Base-by-base conservation (phyloP, 805 yeast genomes). In the Candida sithepensis region DNA sequence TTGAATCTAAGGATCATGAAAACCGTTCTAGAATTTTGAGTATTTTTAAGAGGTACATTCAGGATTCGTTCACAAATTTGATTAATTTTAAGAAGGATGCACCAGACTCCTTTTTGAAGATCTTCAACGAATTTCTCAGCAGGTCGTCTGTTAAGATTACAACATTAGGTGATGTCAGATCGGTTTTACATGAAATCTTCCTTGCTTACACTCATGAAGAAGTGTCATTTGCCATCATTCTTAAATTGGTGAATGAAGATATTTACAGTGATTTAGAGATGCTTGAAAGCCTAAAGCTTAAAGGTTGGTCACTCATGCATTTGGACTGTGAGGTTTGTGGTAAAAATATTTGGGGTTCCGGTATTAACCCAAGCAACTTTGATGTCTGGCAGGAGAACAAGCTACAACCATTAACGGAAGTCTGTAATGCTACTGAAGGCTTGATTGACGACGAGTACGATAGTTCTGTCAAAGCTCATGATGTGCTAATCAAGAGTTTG, bases 311-410 rank as follows among this genome's bases (percentile, higher is more conserved):
- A 0, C 54, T 73, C 1, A 68, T 66, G 23, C 68, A 69, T 23
- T 69, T 73, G 33, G 79, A 74, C 42, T 91, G 97, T 63, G 85
- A 85, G 32, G 78, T 84, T 0, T 91, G 97, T 64, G 91, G 88
- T 1, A 81, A 81, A 51, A 69, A 69, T 19, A 67, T 90, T 30
- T 84, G 90, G 82, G 96, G 97, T 0, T 63, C 78, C 1, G 79
- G 80, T 1, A 60, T 85, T 2, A 68, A 73, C 21, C 68, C 78
- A 2, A 71, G 67, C 8, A 71, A 76, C 36, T 77, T 77, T 45
- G 71, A 73, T 39, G 69, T 75, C 3, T 85, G 91, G 91, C 85
- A 80, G 56, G 70, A 71, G 23, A 42, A 63, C 20, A 57, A 53
- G 37, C 38, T 61, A 16, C 28, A 38, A 21, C 39, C 41, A 20